Percentiles rank a stretch among this genome's conserved stretches.
Evolutionary conservation across 306 rosid genomes (phyloP).

Genomic region (Vachellia pachyceras): DNA sequence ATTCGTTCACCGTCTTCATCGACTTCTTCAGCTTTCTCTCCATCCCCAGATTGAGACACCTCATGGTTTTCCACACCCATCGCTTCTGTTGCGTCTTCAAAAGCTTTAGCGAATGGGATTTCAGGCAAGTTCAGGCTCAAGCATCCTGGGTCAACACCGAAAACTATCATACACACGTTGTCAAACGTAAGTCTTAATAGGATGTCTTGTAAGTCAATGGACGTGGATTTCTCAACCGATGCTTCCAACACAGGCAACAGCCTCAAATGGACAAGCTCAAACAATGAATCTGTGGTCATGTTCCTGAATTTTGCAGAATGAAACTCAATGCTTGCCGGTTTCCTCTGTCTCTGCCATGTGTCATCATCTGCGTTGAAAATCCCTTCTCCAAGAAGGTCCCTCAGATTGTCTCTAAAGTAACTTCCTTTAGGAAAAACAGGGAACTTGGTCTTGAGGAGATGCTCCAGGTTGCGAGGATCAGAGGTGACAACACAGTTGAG

Average conservation of each 20-base stretch:
- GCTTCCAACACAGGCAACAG: constrained; percentile 63
- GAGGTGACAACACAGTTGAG: constrained; percentile 72
- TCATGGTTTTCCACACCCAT: constrained; percentile 77
- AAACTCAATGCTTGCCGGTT: constrained; percentile 87
- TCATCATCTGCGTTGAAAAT: constrained; percentile 82
- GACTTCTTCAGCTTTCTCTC: constrained; percentile 68
- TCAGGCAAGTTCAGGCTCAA: constrained; percentile 53
- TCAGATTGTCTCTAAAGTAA: constrained; percentile 64
- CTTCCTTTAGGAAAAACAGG: constrained; percentile 73
- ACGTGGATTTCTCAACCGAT: constrained; percentile 29
- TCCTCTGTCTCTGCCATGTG: constrained; percentile 85
- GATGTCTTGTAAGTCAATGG: constrained; percentile 79
- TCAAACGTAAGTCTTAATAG: constrained; percentile 83
- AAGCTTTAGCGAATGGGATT: constrained; percentile 84
- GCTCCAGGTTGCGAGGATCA: constrained; percentile 86
- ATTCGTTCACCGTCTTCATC: constrained; percentile 70
- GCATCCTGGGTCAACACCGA: constrained; percentile 95
- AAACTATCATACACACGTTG: constrained; percentile 90
- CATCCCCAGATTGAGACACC: constrained; percentile 66
- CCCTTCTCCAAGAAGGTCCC: constrained; percentile 83
- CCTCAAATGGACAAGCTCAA: constrained; percentile 71
- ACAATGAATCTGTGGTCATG: constrained; percentile 62
- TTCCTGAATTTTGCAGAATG: constrained; percentile 77
- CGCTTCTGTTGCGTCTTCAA: constrained; percentile 90
- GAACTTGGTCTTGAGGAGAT: constrained; percentile 86